Evolutionary conservation across 2,329 filamentous ascomycete genomes (phyloP), one percentile per base, ranked within the genome.

Genomic region (Beauveria varroae): DNA sequence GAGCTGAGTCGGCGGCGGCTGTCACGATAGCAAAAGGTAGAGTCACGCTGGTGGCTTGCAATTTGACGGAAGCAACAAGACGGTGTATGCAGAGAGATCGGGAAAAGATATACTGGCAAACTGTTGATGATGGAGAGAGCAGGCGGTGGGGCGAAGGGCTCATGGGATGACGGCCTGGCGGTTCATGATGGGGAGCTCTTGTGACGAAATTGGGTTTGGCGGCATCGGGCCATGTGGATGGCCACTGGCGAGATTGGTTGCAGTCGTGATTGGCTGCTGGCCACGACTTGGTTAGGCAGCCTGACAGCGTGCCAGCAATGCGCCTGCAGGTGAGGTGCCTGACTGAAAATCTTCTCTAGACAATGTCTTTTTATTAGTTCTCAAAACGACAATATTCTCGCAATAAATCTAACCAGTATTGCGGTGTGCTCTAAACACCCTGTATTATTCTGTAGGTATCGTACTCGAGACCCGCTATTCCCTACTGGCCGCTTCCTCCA

Each of bases 141-240:
- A 44, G 28, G 43, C 51, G 34, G 58, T 43, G 51, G 58, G 58
- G 58, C 50, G 50, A 44, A 61, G 30, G 40, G 50, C 57, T 61
- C 51, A 50, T 55, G 43, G 58, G 58, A 61, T 55, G 58, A 55
- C 50, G 43, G 50, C 51, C 58, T 55, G 51, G 50, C 30, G 34
- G 30, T 41, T 30, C 58, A 43, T 41, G 51, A 61, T 61, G 51
- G 51, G 34, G 51, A 61, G 58, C 51, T 50, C 58, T 55, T 55
- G 58, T 61, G 58, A 61, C 58, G 57, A 60, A 54, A 28, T 47
- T 47, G 50, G 58, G 50, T 53, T 49, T 60, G 58, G 58, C 58
- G 58, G 58, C 58, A 60, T 60, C 58, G 50, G 58, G 58, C 14
- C 58, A 60, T 60, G 58, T 60, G 58, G 41, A 60, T 60, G 49